Evolutionary conservation across 495 filamentous ascomycete species (phyloP), one percentile per base, ranked within the genome.

Genomic region (Hypoxylon trugodes): DNA sequence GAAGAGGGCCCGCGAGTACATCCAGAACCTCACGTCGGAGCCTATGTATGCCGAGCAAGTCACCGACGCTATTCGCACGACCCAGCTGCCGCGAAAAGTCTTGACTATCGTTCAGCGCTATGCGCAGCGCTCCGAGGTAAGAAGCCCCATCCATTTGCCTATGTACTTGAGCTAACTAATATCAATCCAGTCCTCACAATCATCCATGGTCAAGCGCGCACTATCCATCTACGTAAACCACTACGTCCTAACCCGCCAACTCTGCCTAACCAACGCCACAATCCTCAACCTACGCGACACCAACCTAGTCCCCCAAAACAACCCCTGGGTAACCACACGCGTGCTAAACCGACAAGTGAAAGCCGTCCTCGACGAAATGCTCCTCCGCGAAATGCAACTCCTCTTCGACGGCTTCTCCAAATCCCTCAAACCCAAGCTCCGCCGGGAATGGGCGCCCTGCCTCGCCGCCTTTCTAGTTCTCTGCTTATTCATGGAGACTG

Each of bases 341-440:
- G 76, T 84, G 51, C 75, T 84, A 12, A 81, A 79, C 66, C 74
- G 81, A 10, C 82, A 84, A 68, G 65, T 84, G 53, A 84, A 84
- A 60, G 74, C 78, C 10, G 73, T 79, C 6, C 68, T 82, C n/a
- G 75, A 83, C 72, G 77, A 79, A 54, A 69, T 81, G 68, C 70
- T 82, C 38, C 69, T 72, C 18, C 71, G 72, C 22, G 77, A 82
- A 59, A 80, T 78, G 72, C 61, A 73, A 48, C 8, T 58, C 19
- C 72, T 84, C 24, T 80, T 84, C 45, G 74, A 81, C 47, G 59
- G 63, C 19, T 78, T 84, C 51, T 73, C 73, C 51, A 75, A 78
- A 49, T 76, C 76, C 40, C 74, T 84, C 28, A 81, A 81, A 67
- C 77, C 79, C 0, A 79, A 80, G 52, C 68, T 74, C 28, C 77